A percentile compares a stretch with the other conserved stretches of the same genome.
Conservation (phyloP, 2,329 filamentous ascomycete genomes). For the Sordariomycetes sp. region DNA sequence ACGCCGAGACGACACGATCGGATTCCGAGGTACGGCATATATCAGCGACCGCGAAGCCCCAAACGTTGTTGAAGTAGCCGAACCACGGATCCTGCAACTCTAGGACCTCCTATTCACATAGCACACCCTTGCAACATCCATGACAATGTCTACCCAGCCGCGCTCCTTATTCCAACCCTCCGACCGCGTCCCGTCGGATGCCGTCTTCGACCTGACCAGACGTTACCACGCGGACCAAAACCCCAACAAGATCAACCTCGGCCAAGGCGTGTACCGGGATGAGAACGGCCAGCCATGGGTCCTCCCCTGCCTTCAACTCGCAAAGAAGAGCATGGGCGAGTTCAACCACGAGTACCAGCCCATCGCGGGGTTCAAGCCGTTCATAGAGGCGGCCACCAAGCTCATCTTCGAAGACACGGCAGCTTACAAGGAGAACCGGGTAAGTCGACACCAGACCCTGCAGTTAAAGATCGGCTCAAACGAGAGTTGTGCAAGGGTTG, state of each 20-base stretch:
- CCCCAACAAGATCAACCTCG: neutral
- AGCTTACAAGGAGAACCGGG: neutral
- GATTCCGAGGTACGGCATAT: too few relatives aligned
- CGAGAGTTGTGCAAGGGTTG: neutral
- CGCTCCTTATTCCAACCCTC: neutral
- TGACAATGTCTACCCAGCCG: neutral
- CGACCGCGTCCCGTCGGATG: neutral
- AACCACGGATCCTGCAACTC: too few relatives aligned
- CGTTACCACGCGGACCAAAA: neutral
- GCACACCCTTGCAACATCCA: neutral
- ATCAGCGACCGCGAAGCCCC: too few relatives aligned
- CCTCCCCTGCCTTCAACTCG: neutral
- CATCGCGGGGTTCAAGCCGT: neutral
- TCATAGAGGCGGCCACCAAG: neutral
- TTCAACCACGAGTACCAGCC: neutral
- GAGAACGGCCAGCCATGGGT: neutral
- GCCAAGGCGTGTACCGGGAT: neutral
- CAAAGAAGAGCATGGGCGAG: neutral
- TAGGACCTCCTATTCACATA: too few relatives aligned
- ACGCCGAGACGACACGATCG: too few relatives aligned
- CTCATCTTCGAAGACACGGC: neutral
- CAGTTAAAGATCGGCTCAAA: neutral
- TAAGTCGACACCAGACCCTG: neutral
- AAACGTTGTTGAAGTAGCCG: too few relatives aligned
- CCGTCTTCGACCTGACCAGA: neutral